phyloP scores from a whole-genome alignment of 352 stramenopile genomes.

The Phytophthora vignae region DNA sequence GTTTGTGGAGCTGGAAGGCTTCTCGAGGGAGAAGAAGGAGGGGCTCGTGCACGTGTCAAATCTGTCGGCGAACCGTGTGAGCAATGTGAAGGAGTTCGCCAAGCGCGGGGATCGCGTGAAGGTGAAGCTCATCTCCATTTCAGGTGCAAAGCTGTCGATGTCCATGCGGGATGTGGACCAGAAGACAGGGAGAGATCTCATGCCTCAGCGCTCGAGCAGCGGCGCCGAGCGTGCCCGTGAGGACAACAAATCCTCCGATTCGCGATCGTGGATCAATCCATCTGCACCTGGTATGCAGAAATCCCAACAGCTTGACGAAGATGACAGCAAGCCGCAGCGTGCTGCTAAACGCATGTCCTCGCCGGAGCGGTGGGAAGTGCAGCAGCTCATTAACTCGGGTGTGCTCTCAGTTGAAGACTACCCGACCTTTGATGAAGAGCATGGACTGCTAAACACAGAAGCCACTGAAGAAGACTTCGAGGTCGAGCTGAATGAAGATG shows the following conservation, averaged over 20 bases:
- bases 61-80: slow-evolving; percentile 87
- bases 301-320: slow-evolving; percentile 65
- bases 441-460: slow-evolving; percentile 82
- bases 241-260: slow-evolving; percentile 58
- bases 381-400: slow-evolving; percentile 98
- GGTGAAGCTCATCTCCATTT: slow-evolving; percentile 97
- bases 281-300: slow-evolving; percentile 85
- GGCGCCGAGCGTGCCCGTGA: slow-evolving; percentile 61
- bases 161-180: slow-evolving; percentile 99
- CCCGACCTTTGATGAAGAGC: slow-evolving; percentile 97
- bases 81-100: slow-evolving; percentile 90
- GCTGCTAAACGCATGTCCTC: slow-evolving; percentile 93
- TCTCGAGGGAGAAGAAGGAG: slow-evolving; percentile 77
- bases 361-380: slow-evolving; percentile 97
- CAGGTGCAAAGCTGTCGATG: slow-evolving; percentile 91
- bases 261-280: slow-evolving; percentile 87
- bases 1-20: slow-evolving; percentile 94
- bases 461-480: slow-evolving; percentile 90
- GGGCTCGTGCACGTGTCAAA: slow-evolving; percentile 97
- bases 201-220: slow-evolving; percentile 90
- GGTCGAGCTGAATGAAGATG: slow-evolving; percentile 97
- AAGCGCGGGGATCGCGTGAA: slow-evolving; percentile 92
- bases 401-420: slow-evolving; percentile 98
- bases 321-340: slow-evolving; percentile 77
- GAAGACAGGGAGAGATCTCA: slow-evolving; percentile 93